Conservation (phyloP, 805 yeast species). For the Kodamaea sagamina region DNA sequence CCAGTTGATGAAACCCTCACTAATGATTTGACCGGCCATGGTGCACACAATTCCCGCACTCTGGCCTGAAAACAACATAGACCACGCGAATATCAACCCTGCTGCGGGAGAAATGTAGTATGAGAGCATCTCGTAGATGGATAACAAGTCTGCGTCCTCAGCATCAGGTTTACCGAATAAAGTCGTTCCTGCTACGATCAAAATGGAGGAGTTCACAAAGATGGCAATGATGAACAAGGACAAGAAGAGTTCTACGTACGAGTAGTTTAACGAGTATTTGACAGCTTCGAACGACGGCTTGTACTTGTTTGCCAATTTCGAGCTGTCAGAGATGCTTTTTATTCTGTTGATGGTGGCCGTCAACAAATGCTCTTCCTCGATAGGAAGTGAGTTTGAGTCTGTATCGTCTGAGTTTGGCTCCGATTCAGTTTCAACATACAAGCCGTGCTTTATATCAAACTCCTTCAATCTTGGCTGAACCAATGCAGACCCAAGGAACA, state of each 20-base stretch:
- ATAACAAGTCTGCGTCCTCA: conserved; percentile 46
- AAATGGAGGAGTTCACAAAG: conserved; percentile 46
- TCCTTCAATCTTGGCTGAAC: conserved; percentile 47
- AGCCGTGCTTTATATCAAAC: conserved; percentile 39
- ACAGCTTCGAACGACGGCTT: conserved; percentile 46
- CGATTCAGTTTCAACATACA: conserved; percentile 13
- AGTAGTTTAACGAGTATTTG: conserved; percentile 41
- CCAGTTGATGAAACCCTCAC: conserved; percentile 50
- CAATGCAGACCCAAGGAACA: conserved; percentile 45
- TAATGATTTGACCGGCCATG: conserved; percentile 50
- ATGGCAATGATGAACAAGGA: conserved; percentile 46
- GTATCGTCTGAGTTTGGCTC: conserved; percentile 11
- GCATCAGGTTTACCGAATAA: conserved; percentile 47
- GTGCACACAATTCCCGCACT: conserved; percentile 52
- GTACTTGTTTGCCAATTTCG: conserved; percentile 33
- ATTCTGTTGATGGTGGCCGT: conserved; percentile 22
- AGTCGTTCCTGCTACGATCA: conserved; percentile 47
- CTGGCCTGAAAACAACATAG: conserved; percentile 49
- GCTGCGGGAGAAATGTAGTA: conserved; percentile 47
- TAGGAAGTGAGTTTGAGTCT: background rate
- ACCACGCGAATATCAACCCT: conserved; percentile 45
- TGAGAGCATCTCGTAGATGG: conserved; percentile 47
- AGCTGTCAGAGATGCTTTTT: conserved; percentile 30
- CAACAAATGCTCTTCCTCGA: conserved; percentile 13
- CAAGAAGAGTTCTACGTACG: conserved; percentile 41